Conservation (phyloP, 2,329 filamentous ascomycete genomes). For the Neopestalotiopsis sp. region DNA sequence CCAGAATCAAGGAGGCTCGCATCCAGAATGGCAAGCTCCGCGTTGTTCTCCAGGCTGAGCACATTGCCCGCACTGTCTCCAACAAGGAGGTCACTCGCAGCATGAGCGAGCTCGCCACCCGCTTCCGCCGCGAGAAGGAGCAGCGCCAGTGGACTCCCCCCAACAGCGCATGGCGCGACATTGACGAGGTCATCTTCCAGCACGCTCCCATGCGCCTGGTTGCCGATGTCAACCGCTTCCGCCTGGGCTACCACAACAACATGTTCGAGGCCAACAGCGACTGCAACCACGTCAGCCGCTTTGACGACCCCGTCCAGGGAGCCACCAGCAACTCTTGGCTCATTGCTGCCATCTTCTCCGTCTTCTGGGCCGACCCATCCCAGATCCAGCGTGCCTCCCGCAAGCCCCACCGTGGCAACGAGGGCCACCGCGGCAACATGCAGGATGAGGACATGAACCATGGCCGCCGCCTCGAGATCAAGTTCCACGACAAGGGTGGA, state of each 20-base stretch:
- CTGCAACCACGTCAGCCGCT: slow-evolving; percentile 35
- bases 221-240: slow-evolving; percentile 37
- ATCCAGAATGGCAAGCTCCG: slow-evolving; percentile 52
- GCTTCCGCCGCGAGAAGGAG: slow-evolving; percentile 39
- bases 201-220: slow-evolving; percentile 37
- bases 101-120: slow-evolving; percentile 46
- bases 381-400: slow-evolving; percentile 44
- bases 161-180: slow-evolving; percentile 48
- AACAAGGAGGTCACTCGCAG: slow-evolving; percentile 46
- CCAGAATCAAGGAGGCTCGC: slow-evolving; percentile 45
- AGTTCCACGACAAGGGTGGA: slow-evolving; percentile 51
- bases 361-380: slow-evolving; percentile 50
- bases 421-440: slow-evolving; percentile 21
- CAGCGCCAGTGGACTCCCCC: slow-evolving; percentile 43
- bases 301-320: slow-evolving; percentile 50
- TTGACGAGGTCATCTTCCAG: slow-evolving; percentile 43
- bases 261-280: slow-evolving; percentile 14
- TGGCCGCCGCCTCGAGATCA: slow-evolving; percentile 34
- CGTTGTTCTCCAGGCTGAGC: slow-evolving; percentile 42
- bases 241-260: slow-evolving; percentile 23
- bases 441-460: slow-evolving; percentile 18
- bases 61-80: slow-evolving; percentile 42
- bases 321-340: slow-evolving; percentile 49
- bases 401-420: slow-evolving; percentile 23
- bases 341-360: slow-evolving; percentile 49